Conservation (phyloP, 495 filamentous ascomycete genomes). For the Neurospora sp. region DNA sequence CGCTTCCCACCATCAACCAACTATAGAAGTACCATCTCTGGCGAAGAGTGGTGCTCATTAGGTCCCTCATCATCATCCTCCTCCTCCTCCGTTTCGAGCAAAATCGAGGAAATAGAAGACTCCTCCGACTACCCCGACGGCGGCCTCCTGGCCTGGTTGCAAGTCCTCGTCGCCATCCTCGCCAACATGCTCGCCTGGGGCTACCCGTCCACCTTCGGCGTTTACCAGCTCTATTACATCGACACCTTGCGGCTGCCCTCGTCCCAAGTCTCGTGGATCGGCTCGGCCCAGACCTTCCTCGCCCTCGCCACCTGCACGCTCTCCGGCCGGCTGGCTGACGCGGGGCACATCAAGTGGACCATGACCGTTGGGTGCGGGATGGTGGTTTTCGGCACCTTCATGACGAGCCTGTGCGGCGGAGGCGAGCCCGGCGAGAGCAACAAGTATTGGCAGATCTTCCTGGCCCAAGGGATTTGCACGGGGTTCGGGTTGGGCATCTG, state of each 20-base stretch:
- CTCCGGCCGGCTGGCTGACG: slow-evolving; percentile 33
- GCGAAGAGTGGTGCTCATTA: background rate
- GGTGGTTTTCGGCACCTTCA: slow-evolving; percentile 32
- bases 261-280: slow-evolving; percentile 36
- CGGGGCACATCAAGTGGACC: slow-evolving; percentile 30
- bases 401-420: slow-evolving; percentile 28
- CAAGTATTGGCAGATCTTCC: slow-evolving; percentile 36
- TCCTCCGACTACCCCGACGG: slow-evolving; percentile 28
- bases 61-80: background rate
- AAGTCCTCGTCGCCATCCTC: slow-evolving; percentile 30
- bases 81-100: background rate
- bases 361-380: slow-evolving; percentile 24
- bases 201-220: slow-evolving; percentile 32
- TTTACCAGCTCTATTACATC: slow-evolving; percentile 39
- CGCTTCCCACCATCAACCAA: background rate
- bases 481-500: slow-evolving; percentile 34
- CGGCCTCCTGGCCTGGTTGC: slow-evolving; percentile 31
- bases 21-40: background rate
- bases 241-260: slow-evolving; percentile 31
- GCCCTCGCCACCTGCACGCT: slow-evolving; percentile 28
- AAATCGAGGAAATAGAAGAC: slow-evolving; percentile 1
- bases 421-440: background rate
- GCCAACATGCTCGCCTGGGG: slow-evolving; percentile 35
- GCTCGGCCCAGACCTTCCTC: slow-evolving; percentile 36
- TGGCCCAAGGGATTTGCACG: slow-evolving; percentile 32